Evolutionary conservation across 768 basidiomycete species (phyloP), one percentile per base, ranked within the genome.

Genomic region (Hirschioporus abietinus): DNA sequence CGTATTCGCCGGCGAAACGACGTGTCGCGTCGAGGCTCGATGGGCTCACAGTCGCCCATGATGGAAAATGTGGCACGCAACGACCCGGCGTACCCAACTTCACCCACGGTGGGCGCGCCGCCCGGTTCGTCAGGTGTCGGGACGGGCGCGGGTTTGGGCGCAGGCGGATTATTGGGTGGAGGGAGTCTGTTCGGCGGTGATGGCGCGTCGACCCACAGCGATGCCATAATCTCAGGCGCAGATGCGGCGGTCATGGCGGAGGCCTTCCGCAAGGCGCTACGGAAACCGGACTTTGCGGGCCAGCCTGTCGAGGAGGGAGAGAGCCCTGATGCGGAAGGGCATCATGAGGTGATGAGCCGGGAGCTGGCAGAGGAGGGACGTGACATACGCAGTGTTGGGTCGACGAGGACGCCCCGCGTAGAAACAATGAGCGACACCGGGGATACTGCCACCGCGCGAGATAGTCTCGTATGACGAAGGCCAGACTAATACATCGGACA

Each of bases 201-300:
- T 73, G 91, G 87, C 18, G 90, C 87, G 62, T 93, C 92, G 61
- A 88, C 86, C 76, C 83, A 9, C 84, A 84, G 52, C 86, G 80
- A 86, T 58, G 91, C 85, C 12, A 89, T 88, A 10, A 90, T 95
- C 77, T 89, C 88, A 60, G 88, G 86, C 23, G 88, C 90, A 24
- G 94, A 96, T 76, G 95, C 95, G 64, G 92, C 92, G 52, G 91
- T 95, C 74, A 92, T 96, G 87, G 93, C 94, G 57, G 89, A 93
- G 79, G 95, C 95, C 7, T 96, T 96, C 78, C 83, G 95, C 72
- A 87, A 90, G 75, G 91, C 91, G 70, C 80, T 96, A 73, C 84
- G 94, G 75, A 94, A 94, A 75, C 94, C 95, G 10, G 93, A 93
- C 74, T 96, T 95, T 76, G 83, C 88, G n/a, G 84, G 77, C 23